Base-by-base conservation (phyloP, 352 stramenopile genomes). In the Thraustochytrium sp. region DNA sequence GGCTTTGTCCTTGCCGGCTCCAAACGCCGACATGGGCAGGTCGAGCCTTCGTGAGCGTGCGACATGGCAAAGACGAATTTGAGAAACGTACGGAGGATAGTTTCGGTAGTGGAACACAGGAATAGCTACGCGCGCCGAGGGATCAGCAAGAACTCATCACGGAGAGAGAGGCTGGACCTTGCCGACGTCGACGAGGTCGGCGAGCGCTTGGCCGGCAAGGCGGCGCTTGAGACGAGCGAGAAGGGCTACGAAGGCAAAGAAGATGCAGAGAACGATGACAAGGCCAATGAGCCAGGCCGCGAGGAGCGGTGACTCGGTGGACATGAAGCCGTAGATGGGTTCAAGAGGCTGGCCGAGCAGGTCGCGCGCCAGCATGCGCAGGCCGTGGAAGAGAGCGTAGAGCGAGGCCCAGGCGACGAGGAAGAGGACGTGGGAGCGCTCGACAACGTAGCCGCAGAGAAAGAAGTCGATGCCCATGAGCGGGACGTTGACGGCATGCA, bases 391-490 rank as follows among this genome's bases (percentile, higher is more conserved):
- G 13, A 77, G 64, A 13, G 37, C 23, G 65, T 77, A 77, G 65
- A 77, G 42, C 9, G 65, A 18, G n/a, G 26, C 65, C 65, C 65
- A 77, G 23, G 26, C 1, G 16, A 11, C 38, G 11, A 62, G 13
- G 34, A 62, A 77, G 23, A n/a, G 42, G n/a, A 77, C 8, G 49
- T 77, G 65, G 23, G n/a, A 11, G 13, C 18, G 29, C 42, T 29
- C 42, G n/a, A 36, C 11, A 44, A 77, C 34, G 3, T 62, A 62
- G 11, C 65, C 65, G 42, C 49, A 62, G 8, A 77, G 16, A 18
- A 77, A 46, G 26, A 77, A 77, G 65, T 77, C 65, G n/a, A 77
- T 77, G 3, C 40, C 40, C 65, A 77, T 77, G 42, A 77, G 11
- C 9, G 23, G 26, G 18, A 77, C 65, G 46, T 77, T 77, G 42